Evolutionary conservation across 202 grass and related monocot species (phyloP).

Genomic region (Elaeis oleifera): DNA sequence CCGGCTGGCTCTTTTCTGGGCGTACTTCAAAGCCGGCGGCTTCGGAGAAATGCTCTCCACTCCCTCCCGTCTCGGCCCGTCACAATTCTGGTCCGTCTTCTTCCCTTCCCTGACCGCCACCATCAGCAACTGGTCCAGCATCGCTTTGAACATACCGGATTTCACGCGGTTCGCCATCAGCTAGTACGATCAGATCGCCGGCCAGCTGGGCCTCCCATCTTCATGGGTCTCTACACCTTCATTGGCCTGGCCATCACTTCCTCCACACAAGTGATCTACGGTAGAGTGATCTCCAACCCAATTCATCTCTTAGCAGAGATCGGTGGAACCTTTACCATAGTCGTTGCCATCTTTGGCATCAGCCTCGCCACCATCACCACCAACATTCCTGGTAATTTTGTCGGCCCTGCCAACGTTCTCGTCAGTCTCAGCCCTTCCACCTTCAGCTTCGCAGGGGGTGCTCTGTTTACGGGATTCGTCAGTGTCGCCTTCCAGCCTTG

Average conservation of each 20-base stretch:
- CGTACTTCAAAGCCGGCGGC: conserved; percentile 27
- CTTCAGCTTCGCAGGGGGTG: conserved; percentile 30
- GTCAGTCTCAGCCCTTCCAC: conserved; percentile 30
- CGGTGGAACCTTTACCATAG: neutral
- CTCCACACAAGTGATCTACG: conserved; percentile 30
- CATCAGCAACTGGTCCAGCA: conserved; percentile 19
- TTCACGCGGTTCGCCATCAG: conserved; percentile 28
- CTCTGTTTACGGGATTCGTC: conserved; percentile 15
- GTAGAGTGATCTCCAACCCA: conserved; percentile 27
- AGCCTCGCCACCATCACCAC: conserved; percentile 27
- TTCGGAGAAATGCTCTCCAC: conserved; percentile 34
- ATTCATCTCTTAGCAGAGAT: conserved; percentile 33
- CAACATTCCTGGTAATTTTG: conserved; percentile 41
- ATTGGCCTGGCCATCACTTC: conserved; percentile 33
- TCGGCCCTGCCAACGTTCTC: conserved; percentile 31
- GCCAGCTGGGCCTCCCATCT: conserved; percentile 33
- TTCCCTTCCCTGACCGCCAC: conserved; percentile 36
- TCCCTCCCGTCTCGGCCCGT: conserved; percentile 12
- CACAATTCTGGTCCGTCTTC: conserved; percentile 34
- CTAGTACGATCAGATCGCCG: conserved; percentile 26
- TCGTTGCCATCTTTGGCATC: conserved; percentile 29
- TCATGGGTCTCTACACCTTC: conserved; percentile 25
- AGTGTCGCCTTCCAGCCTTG: conserved; percentile 37
- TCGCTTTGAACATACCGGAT: conserved; percentile 34
- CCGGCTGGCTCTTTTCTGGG: conserved; percentile 28